phyloP scores from a whole-genome alignment of 192 early-diverging fungal species.

The Podila clonocystis region DNA sequence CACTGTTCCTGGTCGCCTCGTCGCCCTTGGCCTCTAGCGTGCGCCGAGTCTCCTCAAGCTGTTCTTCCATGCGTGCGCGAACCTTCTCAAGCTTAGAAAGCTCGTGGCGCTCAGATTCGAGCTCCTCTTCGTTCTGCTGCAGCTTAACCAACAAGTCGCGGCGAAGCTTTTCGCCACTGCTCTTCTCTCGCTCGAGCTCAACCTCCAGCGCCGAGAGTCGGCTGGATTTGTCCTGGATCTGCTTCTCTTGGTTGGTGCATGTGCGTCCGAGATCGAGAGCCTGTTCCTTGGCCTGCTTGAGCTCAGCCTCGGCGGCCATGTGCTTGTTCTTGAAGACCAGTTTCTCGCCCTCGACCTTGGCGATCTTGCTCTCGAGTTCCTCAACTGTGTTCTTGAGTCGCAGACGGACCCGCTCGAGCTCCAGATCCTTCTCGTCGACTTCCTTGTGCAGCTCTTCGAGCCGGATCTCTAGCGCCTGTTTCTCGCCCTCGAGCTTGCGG shows the following conservation, averaged over 20 bases:
- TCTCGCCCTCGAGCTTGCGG: slow-evolving; percentile 39
- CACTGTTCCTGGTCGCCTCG: slow-evolving; percentile 64
- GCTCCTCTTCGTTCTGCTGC: slow-evolving; percentile 43
- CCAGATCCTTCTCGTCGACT: slow-evolving; percentile 77
- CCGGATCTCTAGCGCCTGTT: slow-evolving; percentile 65
- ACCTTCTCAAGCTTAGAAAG: slow-evolving; percentile 39
- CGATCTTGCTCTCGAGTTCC: slow-evolving; percentile 49
- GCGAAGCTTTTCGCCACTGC: slow-evolving; percentile 26
- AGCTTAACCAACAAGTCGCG: slow-evolving; percentile 40
- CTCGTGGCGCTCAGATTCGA: slow-evolving; percentile 42
- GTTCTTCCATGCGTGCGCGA: slow-evolving; percentile 53
- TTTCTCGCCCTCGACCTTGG: slow-evolving; percentile 34
- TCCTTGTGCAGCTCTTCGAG: slow-evolving; percentile 70
- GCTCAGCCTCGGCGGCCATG: slow-evolving; percentile 38
- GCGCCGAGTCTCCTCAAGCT: slow-evolving; percentile 61
- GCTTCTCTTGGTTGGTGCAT: slow-evolving; percentile 49
- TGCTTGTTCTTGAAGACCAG: slow-evolving; percentile 51
- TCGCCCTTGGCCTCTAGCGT: slow-evolving; percentile 69
- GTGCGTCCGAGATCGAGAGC: slow-evolving; percentile 34
- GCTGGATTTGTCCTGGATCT: slow-evolving; percentile 48
- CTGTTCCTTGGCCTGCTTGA: slow-evolving; percentile 46
- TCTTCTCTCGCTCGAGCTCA: slow-evolving; percentile 42
- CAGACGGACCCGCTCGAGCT: slow-evolving; percentile 53
- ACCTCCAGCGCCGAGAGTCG: slow-evolving; percentile 26
- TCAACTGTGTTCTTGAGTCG: slow-evolving; percentile 48